Percentiles rank a stretch among this genome's conserved stretches.
Evolutionary conservation across 805 yeast genomes (phyloP).

Genomic region (Wickerhamiella sergipiensis): DNA sequence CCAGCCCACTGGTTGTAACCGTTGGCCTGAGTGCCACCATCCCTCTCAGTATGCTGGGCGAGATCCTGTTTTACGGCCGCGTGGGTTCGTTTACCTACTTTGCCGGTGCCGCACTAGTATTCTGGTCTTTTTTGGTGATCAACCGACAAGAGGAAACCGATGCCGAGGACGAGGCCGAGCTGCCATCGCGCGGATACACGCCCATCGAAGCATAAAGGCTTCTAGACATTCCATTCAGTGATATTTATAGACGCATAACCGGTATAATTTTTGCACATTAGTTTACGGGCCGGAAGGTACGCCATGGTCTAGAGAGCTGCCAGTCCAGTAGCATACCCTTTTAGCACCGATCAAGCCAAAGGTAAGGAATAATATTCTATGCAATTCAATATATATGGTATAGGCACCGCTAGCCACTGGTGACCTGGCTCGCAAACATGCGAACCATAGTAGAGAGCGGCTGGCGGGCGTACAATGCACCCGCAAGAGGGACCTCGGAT

Average conservation of each 20-base stretch:
- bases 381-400: not conserved
- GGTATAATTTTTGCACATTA: not conserved
- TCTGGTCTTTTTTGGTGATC: slow-evolving; percentile 70
- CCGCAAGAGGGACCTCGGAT: slow-evolving; percentile 26
- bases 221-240: not conserved
- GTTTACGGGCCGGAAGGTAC: too few species aligned
- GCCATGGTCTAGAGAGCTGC: too few species aligned
- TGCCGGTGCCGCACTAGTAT: slow-evolving; percentile 68
- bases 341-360: too few species aligned
- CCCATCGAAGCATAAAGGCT: not conserved
- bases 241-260: not conserved
- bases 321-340: too few species aligned
- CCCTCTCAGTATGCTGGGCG: slow-evolving; percentile 90
- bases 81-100: slow-evolving; percentile 48
- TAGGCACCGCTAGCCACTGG: slow-evolving; percentile 1
- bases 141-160: slow-evolving; percentile 47
- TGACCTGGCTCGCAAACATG: slow-evolving; percentile 16
- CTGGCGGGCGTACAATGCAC: slow-evolving; percentile 25
- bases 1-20: slow-evolving; percentile 90
- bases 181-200: not conserved
- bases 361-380: too few species aligned
- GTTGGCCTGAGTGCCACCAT: slow-evolving; percentile 89
- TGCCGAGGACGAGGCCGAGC: not conserved
- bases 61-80: slow-evolving; percentile 56
- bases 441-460: slow-evolving; percentile 16